Evolutionary conservation across 805 yeast genomes (phyloP).

Genomic region (Clavispora carvajalis): DNA sequence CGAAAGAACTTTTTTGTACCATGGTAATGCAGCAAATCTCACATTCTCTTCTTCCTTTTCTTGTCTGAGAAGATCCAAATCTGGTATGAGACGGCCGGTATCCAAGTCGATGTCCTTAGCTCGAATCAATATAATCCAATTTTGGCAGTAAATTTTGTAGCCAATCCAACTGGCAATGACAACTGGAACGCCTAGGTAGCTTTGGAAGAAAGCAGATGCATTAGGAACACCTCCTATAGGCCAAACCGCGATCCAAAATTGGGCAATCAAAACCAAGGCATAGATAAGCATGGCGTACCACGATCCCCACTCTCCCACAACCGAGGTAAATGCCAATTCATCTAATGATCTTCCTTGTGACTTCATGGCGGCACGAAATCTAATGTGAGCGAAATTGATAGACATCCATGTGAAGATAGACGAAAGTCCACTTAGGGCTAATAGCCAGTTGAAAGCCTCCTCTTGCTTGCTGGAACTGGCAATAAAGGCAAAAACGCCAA

Average conservation of each 20-base stretch:
- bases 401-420: conserved; percentile 5
- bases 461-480: conserved; percentile 2
- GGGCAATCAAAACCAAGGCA: conserved; percentile 60
- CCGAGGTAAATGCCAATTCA: conserved; percentile 1
- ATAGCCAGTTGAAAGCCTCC: conserved; percentile 2
- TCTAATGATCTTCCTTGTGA: not conserved
- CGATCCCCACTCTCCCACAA: conserved; percentile 1
- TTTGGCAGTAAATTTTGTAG: conserved; percentile 46
- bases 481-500: conserved; percentile 3
- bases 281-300: conserved; percentile 20
- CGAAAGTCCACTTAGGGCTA: conserved; percentile 2
- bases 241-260: conserved; percentile 78
- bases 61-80: conserved; percentile 26
- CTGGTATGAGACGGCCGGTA: conserved; percentile 28
- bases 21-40: conserved; percentile 6
- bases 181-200: conserved; percentile 60
- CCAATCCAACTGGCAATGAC: conserved; percentile 48
- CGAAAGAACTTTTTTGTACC: conserved; percentile 5
- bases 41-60: conserved; percentile 14
- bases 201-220: conserved; percentile 56
- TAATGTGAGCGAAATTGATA: conserved; percentile 2
- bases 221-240: conserved; percentile 53
- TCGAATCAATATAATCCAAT: conserved; percentile 21
- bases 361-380: conserved; percentile 2
- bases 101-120: conserved; percentile 27